Evolutionary conservation across 345 rosid genomes (phyloP).

Genomic region (Sonneratia caseolaris): DNA sequence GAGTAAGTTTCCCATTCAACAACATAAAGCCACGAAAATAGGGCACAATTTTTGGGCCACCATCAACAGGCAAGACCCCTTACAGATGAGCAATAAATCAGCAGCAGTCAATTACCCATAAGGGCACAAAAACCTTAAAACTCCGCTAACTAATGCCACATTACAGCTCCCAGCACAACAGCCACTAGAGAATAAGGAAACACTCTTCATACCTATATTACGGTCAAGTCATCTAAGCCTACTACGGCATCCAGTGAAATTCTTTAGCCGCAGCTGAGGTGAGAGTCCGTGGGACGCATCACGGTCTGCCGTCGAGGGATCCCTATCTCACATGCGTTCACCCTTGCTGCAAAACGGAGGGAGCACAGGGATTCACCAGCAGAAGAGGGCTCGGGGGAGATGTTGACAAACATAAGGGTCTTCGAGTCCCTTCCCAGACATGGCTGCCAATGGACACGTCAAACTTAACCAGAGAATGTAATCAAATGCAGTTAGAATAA

Average conservation of each 20-base stretch:
- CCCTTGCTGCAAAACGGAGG: conserved; percentile 78
- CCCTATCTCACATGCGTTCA: conserved; percentile 81
- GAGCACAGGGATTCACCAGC: conserved; percentile 77
- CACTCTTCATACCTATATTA: neutral
- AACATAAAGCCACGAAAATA: neutral
- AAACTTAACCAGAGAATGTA: neutral
- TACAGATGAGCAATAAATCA: neutral
- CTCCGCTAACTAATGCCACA: neutral
- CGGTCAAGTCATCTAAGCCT: neutral
- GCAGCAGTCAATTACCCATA: neutral
- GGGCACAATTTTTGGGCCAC: too few species aligned
- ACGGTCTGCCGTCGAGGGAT: conserved; percentile 58
- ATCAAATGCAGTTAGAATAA: neutral
- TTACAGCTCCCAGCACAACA: neutral
- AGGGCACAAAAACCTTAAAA: neutral
- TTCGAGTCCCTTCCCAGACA: conserved; percentile 86
- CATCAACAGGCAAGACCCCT: neutral
- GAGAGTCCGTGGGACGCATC: neutral
- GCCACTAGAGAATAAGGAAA: neutral
- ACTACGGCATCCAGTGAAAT: too few species aligned
- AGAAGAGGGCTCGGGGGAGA: conserved; percentile 69
- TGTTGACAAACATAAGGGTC: conserved; percentile 78
- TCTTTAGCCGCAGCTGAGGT: neutral
- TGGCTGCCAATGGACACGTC: conserved; percentile 37
- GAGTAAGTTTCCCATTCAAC: neutral